Evolutionary conservation across 2,329 filamentous ascomycete genomes (phyloP), one percentile per base, ranked within the genome.

Genomic region (Beauveria pseudobassiana): DNA sequence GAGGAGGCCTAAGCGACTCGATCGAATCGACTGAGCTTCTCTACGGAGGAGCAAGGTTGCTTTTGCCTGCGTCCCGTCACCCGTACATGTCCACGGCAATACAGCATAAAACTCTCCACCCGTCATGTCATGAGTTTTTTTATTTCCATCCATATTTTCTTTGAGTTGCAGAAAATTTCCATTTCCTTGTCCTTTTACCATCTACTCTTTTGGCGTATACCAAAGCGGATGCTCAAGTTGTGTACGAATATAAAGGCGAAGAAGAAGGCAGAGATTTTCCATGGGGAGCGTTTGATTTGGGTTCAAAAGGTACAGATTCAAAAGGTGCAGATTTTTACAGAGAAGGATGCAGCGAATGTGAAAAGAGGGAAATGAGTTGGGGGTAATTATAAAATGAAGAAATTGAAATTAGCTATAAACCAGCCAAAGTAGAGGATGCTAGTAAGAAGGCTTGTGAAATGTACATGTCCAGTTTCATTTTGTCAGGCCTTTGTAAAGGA

Each of bases 1-100:
- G 72, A 78, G 72, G 77, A 78, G 65, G 80, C 73, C 68, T 79
- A 76, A 38, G 22, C 22, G 12, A 16, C 18, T 24, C 30, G 43
- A 48, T 43, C 14, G 24, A 20, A 18, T n/a, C 2, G 5, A 26
- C 34, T 38, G 34, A 58, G 12, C 55, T 45, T 38, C 34, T 53
- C 34, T n/a, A 8, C 45, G 24, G 10, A 40, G 30, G 34, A 45
- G 46, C 14, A 38, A 14, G n/a, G 45, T 10, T 20, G 43, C 20
- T 9, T 24, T 20, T 18, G 22, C 43, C 28, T 38, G 48, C 57
- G 22, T n/a, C 20, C 28, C 43, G 30, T 52, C 46, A 46, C 14
- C 50, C n/a, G 16, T 45, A 34, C 58, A 61, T 61, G 14, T 42
- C 22, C 50, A 54, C 50, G 28, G 30, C 43, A 48, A 52, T 18